A percentile compares a stretch with the other conserved stretches of the same genome.
These are phyloP conservation scores for Astrephomene gubernaculifera DNA, from an alignment of 139 green algal genomes.

Conservation along the genomic window DNA sequence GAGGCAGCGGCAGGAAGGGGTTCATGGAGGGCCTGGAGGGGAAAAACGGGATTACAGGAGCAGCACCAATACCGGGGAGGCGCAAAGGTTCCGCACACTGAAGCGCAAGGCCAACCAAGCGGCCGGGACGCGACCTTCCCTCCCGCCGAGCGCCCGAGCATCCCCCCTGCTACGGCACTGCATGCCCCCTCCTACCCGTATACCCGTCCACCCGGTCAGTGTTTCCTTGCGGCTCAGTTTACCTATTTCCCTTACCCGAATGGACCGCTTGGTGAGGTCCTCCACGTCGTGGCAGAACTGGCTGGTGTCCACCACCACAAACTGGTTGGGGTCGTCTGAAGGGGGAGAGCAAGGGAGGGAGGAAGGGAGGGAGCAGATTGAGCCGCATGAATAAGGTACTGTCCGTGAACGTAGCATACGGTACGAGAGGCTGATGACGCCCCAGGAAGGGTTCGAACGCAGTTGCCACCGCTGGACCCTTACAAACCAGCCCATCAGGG, in stretches of 20 bases:
- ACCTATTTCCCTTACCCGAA: conserved; percentile 11
- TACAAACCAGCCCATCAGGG: too few species aligned
- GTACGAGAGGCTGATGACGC: too few species aligned
- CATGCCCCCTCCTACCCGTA: background rate
- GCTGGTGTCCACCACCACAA: background rate
- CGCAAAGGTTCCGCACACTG: background rate
- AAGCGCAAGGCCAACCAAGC: background rate
- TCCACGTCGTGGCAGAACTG: background rate
- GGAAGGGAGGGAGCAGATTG: background rate
- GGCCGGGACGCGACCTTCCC: background rate
- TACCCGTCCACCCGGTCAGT: background rate
- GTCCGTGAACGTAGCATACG: too few species aligned
- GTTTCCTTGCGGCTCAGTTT: too few species aligned
- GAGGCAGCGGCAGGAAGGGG: too few species aligned
- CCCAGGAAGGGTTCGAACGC: too few species aligned
- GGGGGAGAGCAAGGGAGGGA: background rate
- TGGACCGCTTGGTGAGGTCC: conserved; percentile 35
- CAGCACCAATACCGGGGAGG: too few species aligned
- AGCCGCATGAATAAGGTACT: too few species aligned
- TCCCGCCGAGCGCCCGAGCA: too few species aligned
- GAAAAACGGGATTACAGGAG: background rate
- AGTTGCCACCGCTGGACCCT: too few species aligned
- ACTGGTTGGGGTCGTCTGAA: background rate
- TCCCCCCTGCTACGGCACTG: background rate
- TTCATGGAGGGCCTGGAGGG: too few species aligned